Evolutionary conservation across 257 asterid species (phyloP).

Genomic region (Coffea eugenioides): DNA sequence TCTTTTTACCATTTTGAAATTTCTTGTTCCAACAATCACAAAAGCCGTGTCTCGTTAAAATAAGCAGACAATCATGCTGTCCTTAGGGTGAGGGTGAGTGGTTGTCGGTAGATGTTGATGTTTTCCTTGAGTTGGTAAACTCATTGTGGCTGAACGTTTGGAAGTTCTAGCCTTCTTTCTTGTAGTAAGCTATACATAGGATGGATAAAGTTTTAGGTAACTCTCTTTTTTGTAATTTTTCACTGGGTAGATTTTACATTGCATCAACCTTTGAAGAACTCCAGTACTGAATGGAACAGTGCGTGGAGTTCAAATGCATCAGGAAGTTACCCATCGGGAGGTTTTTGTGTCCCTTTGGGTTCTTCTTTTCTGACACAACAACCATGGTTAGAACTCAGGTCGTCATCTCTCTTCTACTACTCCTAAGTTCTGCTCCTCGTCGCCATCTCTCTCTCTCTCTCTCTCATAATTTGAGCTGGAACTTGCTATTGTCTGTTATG

Average conservation of each 20-base stretch:
- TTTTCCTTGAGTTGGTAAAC: slow-evolving; percentile 6
- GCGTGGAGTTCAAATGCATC: slow-evolving; percentile 58
- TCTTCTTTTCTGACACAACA: slow-evolving; percentile 45
- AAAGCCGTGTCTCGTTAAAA: slow-evolving; percentile 21
- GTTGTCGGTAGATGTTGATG: slow-evolving; percentile 2
- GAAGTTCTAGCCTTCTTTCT: slow-evolving; percentile 40
- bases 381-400: slow-evolving; percentile 94
- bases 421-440: slow-evolving; percentile 3
- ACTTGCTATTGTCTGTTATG: slow-evolving; percentile 32
- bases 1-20: slow-evolving; percentile 11
- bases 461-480: slow-evolving; percentile 22
- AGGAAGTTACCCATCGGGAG: slow-evolving; percentile 49
- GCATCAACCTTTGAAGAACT: slow-evolving; percentile 38
- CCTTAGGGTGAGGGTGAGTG: slow-evolving; percentile 44
- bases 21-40: slow-evolving; percentile 11
- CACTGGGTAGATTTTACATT: slow-evolving; percentile 4
- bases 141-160: slow-evolving; percentile 34
- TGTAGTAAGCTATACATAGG: slow-evolving; percentile 13
- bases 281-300: slow-evolving; percentile 39
- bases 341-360: slow-evolving; percentile 62
- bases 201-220: slow-evolving; percentile 15
- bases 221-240: not conserved
- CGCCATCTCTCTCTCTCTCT: slow-evolving; percentile 6
- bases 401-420: slow-evolving; percentile 26
- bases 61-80: slow-evolving; percentile 29